Conservation (phyloP, 306 rosid genomes). For the Quercus gilva region DNA sequence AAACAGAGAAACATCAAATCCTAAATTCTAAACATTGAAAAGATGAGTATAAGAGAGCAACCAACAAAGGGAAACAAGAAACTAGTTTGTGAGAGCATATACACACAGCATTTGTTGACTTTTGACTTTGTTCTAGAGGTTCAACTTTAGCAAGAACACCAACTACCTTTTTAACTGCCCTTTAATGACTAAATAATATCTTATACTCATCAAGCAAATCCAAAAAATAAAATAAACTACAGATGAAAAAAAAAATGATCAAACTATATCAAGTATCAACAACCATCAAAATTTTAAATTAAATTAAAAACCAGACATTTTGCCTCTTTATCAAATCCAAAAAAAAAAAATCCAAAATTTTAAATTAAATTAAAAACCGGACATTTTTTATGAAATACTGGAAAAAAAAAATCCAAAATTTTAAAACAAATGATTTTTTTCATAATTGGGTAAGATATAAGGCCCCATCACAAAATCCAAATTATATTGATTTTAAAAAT, state of each 20-base stretch:
- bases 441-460: too few relatives aligned
- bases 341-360: too few relatives aligned
- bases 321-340: too few relatives aligned
- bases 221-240: neutral
- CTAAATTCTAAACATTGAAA: too few relatives aligned
- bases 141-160: neutral
- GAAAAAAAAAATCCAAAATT: too few relatives aligned
- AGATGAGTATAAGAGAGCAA: neutral
- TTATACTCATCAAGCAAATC: too few relatives aligned
- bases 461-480: too few relatives aligned
- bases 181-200: neutral
- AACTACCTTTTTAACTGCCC: neutral
- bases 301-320: neutral
- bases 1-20: neutral
- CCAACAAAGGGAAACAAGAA: neutral
- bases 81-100: neutral
- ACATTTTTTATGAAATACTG: too few relatives aligned
- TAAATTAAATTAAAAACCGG: too few relatives aligned
- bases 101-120: neutral
- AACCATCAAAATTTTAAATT: too few relatives aligned
- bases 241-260: neutral
- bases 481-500: too few relatives aligned
- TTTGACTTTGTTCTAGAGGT: neutral
- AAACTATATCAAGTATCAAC: neutral
- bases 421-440: too few relatives aligned